Evolutionary conservation across 139 green algal genomes (phyloP), one percentile per base, ranked within the genome.

Genomic region (Spirogloea muscicola): DNA sequence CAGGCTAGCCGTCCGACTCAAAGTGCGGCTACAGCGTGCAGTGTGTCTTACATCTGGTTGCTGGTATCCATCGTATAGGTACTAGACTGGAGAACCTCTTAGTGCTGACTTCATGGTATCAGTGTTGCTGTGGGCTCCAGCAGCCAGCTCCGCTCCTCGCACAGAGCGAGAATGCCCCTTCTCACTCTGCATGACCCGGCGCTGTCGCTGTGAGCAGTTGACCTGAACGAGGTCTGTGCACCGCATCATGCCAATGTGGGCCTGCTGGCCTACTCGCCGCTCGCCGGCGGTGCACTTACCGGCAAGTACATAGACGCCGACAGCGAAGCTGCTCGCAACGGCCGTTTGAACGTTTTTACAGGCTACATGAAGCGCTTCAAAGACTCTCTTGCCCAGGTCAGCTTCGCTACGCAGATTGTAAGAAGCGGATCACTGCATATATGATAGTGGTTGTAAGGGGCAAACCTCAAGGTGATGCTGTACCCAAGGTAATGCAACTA

Each of bases 221-320:
- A 95, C 76, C 76, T 95, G 36, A 84, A 81, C 1, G 91, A 96
- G 81, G 41, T 33, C 21, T 80, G 63, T 41, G 31, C 77, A 13
- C 62, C 68, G 0, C 46, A 38, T 25, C 29, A 60, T 25, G 74
- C 78, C 80, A 91, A 96, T 68, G 90, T 97, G 13, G 81, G 82
- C 1, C 82, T 97, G 82, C 81, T 97, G 48, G 90, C 92, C 0
- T 96, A 96, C 85, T 87, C 72, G 0, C 87, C 89, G 0, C 75
- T 94, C 25, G 87, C 89, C n/a, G 67, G 51, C 1, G 87, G 86
- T 9, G 37, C 77, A 0, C 77, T 93, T 33, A 83, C 76, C 1
- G 86, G 82, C 33, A 93, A 93, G 70, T 92, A 92, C 79, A 33
- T 61, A 25, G 10, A 34, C 10, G 10, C 29, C 51, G 51, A 61